Evolutionary conservation across 1,284 basidiomycete genomes (phyloP).

Genomic region (Lentinula novae-zelandiae): DNA sequence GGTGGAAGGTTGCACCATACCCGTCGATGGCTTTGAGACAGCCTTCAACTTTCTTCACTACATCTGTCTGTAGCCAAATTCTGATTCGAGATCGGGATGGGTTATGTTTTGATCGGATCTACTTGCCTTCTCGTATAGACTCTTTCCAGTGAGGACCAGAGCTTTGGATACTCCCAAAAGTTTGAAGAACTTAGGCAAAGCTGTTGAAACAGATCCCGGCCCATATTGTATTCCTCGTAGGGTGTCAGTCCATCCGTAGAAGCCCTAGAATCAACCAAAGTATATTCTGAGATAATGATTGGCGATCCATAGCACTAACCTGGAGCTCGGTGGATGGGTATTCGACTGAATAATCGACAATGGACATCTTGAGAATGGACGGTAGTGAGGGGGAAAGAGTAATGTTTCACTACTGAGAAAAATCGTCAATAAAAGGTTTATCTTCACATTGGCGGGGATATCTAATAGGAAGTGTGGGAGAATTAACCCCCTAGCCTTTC

Average conservation of each 20-base stretch:
- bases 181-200: slow-evolving; percentile 60
- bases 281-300: not conserved
- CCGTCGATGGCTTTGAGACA: slow-evolving; percentile 53
- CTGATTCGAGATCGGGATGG: not conserved
- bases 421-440: not conserved
- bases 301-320: not conserved
- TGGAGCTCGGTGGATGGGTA: slow-evolving; percentile 7
- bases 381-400: not conserved
- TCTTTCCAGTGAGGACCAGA: slow-evolving; percentile 68
- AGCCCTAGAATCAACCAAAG: slow-evolving; percentile 35
- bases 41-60: slow-evolving; percentile 55
- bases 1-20: slow-evolving; percentile 66
- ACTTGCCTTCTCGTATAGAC: slow-evolving; percentile 58
- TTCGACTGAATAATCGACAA: slow-evolving; percentile 1
- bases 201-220: slow-evolving; percentile 55
- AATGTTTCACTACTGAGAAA: not conserved
- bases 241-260: slow-evolving; percentile 60
- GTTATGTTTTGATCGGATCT: not conserved
- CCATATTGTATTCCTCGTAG: slow-evolving; percentile 64
- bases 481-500: not conserved
- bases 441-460: not conserved
- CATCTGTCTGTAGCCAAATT: slow-evolving; percentile 46
- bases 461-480: not conserved
- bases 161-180: slow-evolving; percentile 56
- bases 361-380: not conserved